Conservation (phyloP, 2,329 filamentous ascomycete species). For the Ceratocystiopsis brevicomis region DNA sequence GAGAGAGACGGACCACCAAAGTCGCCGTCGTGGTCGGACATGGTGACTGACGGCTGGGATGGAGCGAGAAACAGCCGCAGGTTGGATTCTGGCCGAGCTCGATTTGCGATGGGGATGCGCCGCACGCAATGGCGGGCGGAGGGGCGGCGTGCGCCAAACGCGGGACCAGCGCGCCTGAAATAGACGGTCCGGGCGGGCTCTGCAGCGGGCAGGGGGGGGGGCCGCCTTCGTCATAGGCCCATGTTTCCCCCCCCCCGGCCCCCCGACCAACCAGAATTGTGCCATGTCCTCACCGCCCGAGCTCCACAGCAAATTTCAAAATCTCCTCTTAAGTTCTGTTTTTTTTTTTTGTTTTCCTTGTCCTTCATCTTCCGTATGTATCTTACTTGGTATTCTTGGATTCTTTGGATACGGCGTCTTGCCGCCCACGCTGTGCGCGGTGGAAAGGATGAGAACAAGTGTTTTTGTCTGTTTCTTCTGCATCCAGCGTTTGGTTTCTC, state of each 20-base stretch:
- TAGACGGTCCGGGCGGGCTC: no score
- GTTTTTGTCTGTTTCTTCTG: neutral
- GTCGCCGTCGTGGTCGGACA: conserved; percentile 42
- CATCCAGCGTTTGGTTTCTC: neutral
- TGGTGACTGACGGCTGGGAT: conserved; percentile 12
- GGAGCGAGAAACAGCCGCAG: conserved; percentile 3
- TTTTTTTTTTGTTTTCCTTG: neutral
- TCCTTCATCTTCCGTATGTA: neutral
- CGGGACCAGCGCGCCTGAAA: neutral
- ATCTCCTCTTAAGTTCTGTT: neutral
- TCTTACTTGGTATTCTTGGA: neutral
- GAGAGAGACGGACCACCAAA: conserved; percentile 34
- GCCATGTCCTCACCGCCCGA: no score
- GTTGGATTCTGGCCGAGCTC: neutral
- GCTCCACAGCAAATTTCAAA: no score
- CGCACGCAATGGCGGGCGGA: neutral
- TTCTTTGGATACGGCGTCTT: neutral
- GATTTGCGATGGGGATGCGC: neutral
- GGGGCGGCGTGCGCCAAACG: neutral
- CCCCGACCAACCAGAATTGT: no score
- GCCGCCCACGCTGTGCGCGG: neutral
- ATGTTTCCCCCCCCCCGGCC: no score
- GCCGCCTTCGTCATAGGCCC: no score
- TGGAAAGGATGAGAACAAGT: no score
- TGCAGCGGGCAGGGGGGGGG: no score